phyloP scores from a whole-genome alignment of 1,139 yeast species.

The Diutina sp. region DNA sequence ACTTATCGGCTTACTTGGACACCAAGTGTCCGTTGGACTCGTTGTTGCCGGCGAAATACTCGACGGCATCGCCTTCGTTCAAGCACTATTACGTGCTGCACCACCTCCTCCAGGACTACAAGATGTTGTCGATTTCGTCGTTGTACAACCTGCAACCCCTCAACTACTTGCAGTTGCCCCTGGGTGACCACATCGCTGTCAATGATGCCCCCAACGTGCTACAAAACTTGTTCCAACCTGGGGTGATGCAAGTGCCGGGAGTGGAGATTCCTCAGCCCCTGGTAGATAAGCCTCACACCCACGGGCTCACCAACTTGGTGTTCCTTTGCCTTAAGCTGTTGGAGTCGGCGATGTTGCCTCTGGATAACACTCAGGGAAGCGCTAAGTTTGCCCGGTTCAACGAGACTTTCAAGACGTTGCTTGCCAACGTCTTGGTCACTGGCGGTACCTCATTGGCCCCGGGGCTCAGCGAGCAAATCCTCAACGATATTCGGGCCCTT shows the following conservation, averaged over 20 bases:
- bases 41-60: conserved; percentile 14
- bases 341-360: conserved; percentile 7
- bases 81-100: conserved; percentile 30
- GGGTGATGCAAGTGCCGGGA: conserved; percentile 18
- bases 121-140: conserved; percentile 22
- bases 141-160: conserved; percentile 12
- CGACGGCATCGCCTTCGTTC: conserved; percentile 25
- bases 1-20: conserved; percentile 22
- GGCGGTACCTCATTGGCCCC: conserved; percentile 52
- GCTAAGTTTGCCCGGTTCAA: conserved; percentile 17
- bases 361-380: conserved; percentile 6
- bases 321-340: conserved; percentile 27
- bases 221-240: conserved; percentile 47
- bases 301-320: conserved; percentile 33
- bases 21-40: conserved; percentile 4
- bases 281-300: conserved; percentile 9
- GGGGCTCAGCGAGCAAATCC: conserved; percentile 49
- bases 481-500: conserved; percentile 42
- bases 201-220: conserved; percentile 31
- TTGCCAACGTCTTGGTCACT: conserved; percentile 53
- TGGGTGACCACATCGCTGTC: conserved; percentile 20
- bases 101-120: conserved; percentile 35
- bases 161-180: conserved; percentile 28
- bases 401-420: conserved; percentile 26
- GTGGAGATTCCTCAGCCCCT: conserved; percentile 22